Evolutionary conservation across 495 filamentous ascomycete species (phyloP).

Genomic region (Trypethelium eluteriae): DNA sequence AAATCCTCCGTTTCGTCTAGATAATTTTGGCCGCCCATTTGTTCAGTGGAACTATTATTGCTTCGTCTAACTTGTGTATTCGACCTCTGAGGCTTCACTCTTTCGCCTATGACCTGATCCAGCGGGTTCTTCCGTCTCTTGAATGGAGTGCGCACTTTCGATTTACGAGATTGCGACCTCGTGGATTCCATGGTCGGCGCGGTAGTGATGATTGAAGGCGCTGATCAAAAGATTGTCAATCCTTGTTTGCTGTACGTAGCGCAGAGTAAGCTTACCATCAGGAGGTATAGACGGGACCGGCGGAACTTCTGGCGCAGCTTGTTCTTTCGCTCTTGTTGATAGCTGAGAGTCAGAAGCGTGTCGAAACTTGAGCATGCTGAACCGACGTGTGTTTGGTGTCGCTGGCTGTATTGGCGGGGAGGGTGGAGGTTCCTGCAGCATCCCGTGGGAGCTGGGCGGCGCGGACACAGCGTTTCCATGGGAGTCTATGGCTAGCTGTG

Average conservation of each 20-base stretch:
- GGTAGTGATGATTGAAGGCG: slow-evolving; percentile 88
- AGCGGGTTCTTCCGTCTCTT: slow-evolving; percentile 29
- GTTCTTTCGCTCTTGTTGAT: slow-evolving; percentile 66
- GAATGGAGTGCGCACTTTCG: slow-evolving; percentile 36
- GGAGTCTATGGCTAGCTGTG: slow-evolving; percentile 20
- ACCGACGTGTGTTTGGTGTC: slow-evolving; percentile 51
- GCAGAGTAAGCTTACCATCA: slow-evolving; percentile 13
- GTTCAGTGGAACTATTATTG: background rate
- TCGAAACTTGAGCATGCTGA: slow-evolving; percentile 82
- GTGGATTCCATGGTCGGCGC: slow-evolving; percentile 64
- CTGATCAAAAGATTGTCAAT: slow-evolving; percentile 37
- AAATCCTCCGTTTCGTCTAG: slow-evolving; percentile 28
- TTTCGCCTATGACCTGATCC: slow-evolving; percentile 34
- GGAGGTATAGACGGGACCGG: slow-evolving; percentile 52
- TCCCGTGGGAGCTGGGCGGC: slow-evolving; percentile 18
- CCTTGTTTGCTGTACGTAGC: slow-evolving; percentile 8
- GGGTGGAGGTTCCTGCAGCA: slow-evolving; percentile 18
- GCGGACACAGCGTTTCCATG: slow-evolving; percentile 22
- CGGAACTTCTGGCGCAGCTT: slow-evolving; percentile 50
- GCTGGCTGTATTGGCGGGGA: slow-evolving; percentile 23
- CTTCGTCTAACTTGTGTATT: slow-evolving; percentile 14
- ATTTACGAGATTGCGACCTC: slow-evolving; percentile 29
- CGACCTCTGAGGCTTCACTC: slow-evolving; percentile 1
- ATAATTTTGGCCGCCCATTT: slow-evolving; percentile 26
- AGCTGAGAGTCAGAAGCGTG: slow-evolving; percentile 93